Evolutionary conservation across 2,329 filamentous ascomycete species (phyloP).

Genomic region (Fusarium denticulatum): DNA sequence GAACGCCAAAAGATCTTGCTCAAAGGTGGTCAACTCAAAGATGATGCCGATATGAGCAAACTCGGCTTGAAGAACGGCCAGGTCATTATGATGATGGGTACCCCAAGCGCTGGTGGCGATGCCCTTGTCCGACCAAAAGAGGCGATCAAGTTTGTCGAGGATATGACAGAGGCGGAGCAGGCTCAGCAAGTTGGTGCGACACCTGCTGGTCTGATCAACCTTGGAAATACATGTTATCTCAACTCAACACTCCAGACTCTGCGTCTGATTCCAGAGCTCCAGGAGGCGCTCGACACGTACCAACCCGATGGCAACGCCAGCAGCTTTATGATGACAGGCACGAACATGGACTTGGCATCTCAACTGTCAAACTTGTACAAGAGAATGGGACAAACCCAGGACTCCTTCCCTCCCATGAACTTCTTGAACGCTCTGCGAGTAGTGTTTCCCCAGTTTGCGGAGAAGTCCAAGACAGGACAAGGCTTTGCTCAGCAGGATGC

Average conservation of each 20-base stretch:
- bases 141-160: conserved; percentile 88
- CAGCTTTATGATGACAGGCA: conserved; percentile 51
- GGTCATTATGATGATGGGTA: conserved; percentile 96
- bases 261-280: conserved; percentile 88
- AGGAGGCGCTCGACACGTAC: conserved; percentile 76
- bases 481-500: conserved; percentile 98
- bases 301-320: conserved; percentile 55
- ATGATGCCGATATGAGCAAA: conserved; percentile 87
- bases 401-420: conserved; percentile 82
- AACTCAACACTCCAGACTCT: conserved; percentile 97
- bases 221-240: conserved; percentile 98
- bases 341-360: conserved; percentile 72
- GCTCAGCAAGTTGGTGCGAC: conserved; percentile 85
- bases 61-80: conserved; percentile 88
- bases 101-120: conserved; percentile 73
- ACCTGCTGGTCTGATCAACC: conserved; percentile 87
- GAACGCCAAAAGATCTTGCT: conserved; percentile 95
- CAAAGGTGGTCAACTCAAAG: conserved; percentile 93
- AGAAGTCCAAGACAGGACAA: conserved; percentile 81
- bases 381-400: conserved; percentile 88
- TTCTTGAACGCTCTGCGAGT: conserved; percentile 84
- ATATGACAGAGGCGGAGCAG: conserved; percentile 95
- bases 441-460: conserved; percentile 91
- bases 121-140: conserved; percentile 79
- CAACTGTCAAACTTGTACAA: conserved; percentile 86